A percentile compares a stretch with the other conserved stretches of the same genome.
These are phyloP conservation scores for Phytopythium boreale DNA, from an alignment of 352 stramenopile species.

Conservation along the genomic window DNA sequence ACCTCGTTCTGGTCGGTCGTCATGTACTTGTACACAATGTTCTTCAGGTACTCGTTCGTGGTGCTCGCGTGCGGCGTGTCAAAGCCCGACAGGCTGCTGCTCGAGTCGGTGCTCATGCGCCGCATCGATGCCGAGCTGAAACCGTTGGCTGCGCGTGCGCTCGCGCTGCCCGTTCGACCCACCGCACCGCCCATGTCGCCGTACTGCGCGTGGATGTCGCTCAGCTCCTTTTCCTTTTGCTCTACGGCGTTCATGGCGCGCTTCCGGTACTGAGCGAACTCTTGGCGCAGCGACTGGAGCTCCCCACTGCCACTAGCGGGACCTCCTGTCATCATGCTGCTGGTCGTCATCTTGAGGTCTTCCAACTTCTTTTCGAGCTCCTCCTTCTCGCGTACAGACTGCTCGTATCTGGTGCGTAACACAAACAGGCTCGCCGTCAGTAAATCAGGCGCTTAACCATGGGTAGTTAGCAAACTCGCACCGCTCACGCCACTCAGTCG, in stretches of 20 bases:
- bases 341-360: constrained; percentile 46
- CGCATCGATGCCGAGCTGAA: constrained; percentile 33
- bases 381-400: constrained; percentile 70
- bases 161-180: constrained; percentile 36
- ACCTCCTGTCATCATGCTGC: constrained; percentile 25
- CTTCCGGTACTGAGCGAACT: constrained; percentile 81
- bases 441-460: background rate
- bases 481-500: constrained; percentile 83
- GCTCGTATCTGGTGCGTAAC: constrained; percentile 50
- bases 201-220: constrained; percentile 61
- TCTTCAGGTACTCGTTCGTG: constrained; percentile 89
- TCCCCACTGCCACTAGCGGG: constrained; percentile 37
- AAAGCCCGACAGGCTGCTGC: constrained; percentile 75
- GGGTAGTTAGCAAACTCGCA: constrained; percentile 10
- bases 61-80: constrained; percentile 77
- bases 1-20: constrained; percentile 79
- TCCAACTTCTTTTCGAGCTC: constrained; percentile 75
- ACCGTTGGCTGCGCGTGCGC: constrained; percentile 1
- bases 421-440: background rate
- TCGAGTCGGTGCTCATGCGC: constrained; percentile 79
- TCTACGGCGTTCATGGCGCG: constrained; percentile 74
- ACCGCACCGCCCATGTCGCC: constrained; percentile 34
- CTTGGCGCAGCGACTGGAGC: constrained; percentile 61
- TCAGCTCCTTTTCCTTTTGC: constrained; percentile 80
- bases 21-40: constrained; percentile 92